A percentile compares a stretch with the other conserved stretches of the same genome.
These are phyloP conservation scores for Penicillium desertorum DNA, from an alignment of 495 filamentous ascomycete genomes.

Conservation along the genomic window DNA sequence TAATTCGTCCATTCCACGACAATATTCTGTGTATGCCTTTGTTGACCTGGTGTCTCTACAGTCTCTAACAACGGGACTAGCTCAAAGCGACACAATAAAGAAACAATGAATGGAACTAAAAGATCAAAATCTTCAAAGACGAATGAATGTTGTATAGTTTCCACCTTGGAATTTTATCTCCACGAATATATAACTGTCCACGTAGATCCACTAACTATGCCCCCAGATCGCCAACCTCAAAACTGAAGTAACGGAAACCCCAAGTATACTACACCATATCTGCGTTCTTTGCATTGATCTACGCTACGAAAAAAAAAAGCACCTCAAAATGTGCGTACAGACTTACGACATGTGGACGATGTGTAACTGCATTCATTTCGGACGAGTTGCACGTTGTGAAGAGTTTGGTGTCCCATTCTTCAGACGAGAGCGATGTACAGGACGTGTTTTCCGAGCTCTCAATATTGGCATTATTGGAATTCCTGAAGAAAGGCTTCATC, in stretches of 20 bases:
- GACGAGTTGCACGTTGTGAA: background rate
- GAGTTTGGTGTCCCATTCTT: conserved; percentile 4
- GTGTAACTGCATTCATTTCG: conserved; percentile 4
- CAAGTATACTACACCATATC: background rate
- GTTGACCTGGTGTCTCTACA: background rate
- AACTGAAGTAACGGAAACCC: background rate
- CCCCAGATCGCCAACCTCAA: background rate
- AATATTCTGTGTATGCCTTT: background rate
- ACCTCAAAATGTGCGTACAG: conserved; percentile 3
- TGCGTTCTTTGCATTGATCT: background rate
- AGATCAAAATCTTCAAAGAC: background rate
- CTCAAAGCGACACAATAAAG: background rate
- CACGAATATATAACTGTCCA: background rate
- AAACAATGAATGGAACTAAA: background rate
- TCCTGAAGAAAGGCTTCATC: background rate
- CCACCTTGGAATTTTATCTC: background rate
- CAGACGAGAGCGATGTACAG: background rate
- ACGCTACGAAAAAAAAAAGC: too few relatives aligned
- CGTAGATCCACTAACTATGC: background rate
- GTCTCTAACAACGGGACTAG: too few relatives aligned
- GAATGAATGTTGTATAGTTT: background rate
- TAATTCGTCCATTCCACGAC: background rate
- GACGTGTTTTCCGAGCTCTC: background rate
- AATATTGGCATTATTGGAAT: background rate
- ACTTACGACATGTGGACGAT: background rate